These are phyloP conservation scores for Neurospora cerealis DNA, from an alignment of 495 filamentous ascomycete genomes.

Conservation along the genomic window DNA sequence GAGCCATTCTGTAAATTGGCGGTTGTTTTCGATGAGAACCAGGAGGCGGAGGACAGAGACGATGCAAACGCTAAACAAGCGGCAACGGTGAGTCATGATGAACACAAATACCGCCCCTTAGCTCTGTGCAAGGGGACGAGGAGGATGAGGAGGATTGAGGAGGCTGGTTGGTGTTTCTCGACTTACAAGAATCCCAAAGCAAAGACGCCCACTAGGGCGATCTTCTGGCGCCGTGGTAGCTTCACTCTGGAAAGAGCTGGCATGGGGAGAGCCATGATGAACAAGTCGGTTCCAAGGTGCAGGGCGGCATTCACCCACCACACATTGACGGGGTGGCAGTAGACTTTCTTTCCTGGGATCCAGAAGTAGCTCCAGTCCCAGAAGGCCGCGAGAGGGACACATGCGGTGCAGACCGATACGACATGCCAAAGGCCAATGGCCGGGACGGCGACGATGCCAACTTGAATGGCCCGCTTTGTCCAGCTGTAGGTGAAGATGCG, in stretches of 20 bases:
- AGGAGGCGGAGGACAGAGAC: constrained; percentile 17
- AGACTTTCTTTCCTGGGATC: constrained; percentile 6
- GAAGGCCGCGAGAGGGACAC: constrained; percentile 19
- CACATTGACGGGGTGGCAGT: constrained; percentile 17
- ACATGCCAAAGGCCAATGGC: constrained; percentile 17
- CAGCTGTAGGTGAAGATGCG: constrained; percentile 23
- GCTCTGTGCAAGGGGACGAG: background rate
- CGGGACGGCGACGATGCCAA: constrained; percentile 13
- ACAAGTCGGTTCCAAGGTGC: constrained; percentile 14
- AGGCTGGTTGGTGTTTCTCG: background rate
- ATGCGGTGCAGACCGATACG: constrained; percentile 16
- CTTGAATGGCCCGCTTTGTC: constrained; percentile 13
- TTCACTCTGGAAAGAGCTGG: constrained; percentile 16
- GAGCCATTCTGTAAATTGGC: background rate
- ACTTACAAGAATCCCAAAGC: constrained; percentile 21
- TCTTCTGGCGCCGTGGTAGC: constrained; percentile 17
- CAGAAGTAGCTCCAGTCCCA: constrained; percentile 21
- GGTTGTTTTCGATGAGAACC: constrained; percentile 10
- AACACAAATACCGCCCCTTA: background rate
- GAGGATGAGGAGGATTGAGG: background rate
- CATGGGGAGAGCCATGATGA: constrained; percentile 21
- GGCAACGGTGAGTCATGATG: background rate
- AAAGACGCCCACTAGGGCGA: constrained; percentile 20
- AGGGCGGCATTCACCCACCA: constrained; percentile 23
- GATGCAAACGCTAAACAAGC: constrained; percentile 16